A percentile compares a stretch with the other conserved stretches of the same genome.
These are phyloP conservation scores for Trichophyton benhamiae DNA, from an alignment of 2,329 filamentous ascomycete genomes.

Conservation along the genomic window DNA sequence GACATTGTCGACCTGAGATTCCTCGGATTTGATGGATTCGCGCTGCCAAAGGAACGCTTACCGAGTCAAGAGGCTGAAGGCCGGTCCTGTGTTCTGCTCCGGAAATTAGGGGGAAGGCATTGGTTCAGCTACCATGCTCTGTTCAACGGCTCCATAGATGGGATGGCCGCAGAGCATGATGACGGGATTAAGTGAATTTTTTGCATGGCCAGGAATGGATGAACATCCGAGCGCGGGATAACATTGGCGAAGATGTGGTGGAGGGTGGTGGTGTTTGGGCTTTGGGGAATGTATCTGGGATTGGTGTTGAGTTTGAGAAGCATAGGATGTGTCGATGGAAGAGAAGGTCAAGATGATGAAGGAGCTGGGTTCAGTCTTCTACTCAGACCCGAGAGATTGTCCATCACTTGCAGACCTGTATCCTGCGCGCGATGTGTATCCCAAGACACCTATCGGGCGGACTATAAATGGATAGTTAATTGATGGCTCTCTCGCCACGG, in stretches of 20 bases:
- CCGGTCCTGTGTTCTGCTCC: not conserved
- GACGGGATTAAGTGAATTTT: not conserved
- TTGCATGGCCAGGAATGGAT: not conserved
- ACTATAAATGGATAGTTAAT: not conserved
- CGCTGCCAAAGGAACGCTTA: not conserved
- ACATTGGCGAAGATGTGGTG: not conserved
- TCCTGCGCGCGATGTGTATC: not conserved
- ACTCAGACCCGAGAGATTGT: not conserved
- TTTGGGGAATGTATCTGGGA: not conserved
- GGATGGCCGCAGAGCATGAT: not conserved
- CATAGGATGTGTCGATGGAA: not conserved
- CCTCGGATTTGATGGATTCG: not conserved
- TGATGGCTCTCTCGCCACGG: not conserved
- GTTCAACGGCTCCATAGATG: not conserved
- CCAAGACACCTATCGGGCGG: not conserved
- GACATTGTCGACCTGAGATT: not conserved
- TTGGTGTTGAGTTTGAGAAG: not conserved
- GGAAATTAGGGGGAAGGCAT: not conserved
- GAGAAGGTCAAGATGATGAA: not conserved
- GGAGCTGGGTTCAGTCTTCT: not conserved
- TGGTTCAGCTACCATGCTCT: not conserved
- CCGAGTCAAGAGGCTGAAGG: not conserved
- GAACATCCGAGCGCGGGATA: not conserved
- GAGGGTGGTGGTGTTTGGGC: not conserved
- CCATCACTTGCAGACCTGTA: not conserved